Evolutionary conservation across 768 basidiomycete species (phyloP).

Genomic region (Hortiboletus flavorubellus): DNA sequence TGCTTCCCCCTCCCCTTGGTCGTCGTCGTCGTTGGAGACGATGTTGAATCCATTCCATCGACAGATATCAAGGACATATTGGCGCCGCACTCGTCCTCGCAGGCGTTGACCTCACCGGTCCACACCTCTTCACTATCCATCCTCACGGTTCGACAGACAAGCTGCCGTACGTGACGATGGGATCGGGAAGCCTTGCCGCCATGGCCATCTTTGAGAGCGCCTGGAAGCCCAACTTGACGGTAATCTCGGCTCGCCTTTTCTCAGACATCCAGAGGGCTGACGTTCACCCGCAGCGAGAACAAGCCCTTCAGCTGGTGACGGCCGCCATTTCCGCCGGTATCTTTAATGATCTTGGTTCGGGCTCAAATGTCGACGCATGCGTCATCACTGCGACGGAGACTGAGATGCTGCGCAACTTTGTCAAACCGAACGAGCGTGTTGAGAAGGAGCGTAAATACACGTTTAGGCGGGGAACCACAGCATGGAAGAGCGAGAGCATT

Average conservation of each 20-base stretch:
- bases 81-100: slow-evolving; percentile 96
- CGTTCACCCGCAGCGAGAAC: slow-evolving; percentile 53
- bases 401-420: slow-evolving; percentile 92
- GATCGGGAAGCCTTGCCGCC: slow-evolving; percentile 91
- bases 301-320: slow-evolving; percentile 80
- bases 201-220: slow-evolving; percentile 96
- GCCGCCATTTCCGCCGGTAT: slow-evolving; percentile 92
- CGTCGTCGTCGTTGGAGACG: not conserved
- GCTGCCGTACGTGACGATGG: slow-evolving; percentile 98
- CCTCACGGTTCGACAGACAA: slow-evolving; percentile 99
- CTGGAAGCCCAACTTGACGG: slow-evolving; percentile 82
- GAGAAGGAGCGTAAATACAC: slow-evolving; percentile 66
- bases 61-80: slow-evolving; percentile 87
- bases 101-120: slow-evolving; percentile 91
- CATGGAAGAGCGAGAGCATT: slow-evolving; percentile 80
- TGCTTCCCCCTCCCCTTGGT: not conserved
- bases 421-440: slow-evolving; percentile 85
- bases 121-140: slow-evolving; percentile 93
- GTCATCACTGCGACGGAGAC: slow-evolving; percentile 85
- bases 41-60: not conserved
- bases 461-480: slow-evolving; percentile 86
- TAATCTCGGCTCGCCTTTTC: slow-evolving; percentile 33
- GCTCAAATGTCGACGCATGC: slow-evolving; percentile 97
- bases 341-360: slow-evolving; percentile 98
- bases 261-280: not conserved